A percentile compares a stretch with the other conserved stretches of the same genome.
These are phyloP conservation scores for Leccinum imitatum DNA, from an alignment of 768 basidiomycete species.

Conservation along the genomic window DNA sequence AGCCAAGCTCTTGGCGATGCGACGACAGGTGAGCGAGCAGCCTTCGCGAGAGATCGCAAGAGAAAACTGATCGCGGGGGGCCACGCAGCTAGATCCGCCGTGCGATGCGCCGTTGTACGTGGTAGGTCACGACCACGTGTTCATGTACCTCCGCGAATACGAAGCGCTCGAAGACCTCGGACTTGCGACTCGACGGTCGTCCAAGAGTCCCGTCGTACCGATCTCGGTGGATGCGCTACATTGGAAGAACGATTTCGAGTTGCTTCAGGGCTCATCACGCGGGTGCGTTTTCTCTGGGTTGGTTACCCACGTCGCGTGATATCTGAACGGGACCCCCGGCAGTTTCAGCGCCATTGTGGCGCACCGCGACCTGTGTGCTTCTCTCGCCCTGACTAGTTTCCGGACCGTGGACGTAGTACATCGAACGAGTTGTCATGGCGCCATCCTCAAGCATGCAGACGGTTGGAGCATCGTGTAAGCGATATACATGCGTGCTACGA, in stretches of 20 bases:
- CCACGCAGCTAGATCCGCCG: slow-evolving; percentile 58
- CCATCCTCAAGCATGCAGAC: slow-evolving; percentile 61
- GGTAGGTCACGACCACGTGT: slow-evolving; percentile 54
- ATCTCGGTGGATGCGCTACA: slow-evolving; percentile 58
- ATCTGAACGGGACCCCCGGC: background rate
- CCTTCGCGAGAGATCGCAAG: background rate
- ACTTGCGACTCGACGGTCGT: slow-evolving; percentile 42
- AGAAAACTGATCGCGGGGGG: background rate
- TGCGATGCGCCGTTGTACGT: slow-evolving; percentile 67
- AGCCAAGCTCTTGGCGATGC: slow-evolving; percentile 66
- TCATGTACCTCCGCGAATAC: slow-evolving; percentile 71
- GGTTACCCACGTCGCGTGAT: background rate
- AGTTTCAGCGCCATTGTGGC: slow-evolving; percentile 42
- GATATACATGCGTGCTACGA: background rate
- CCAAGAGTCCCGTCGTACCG: slow-evolving; percentile 51
- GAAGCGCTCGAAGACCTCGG: slow-evolving; percentile 73
- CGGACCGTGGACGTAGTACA: slow-evolving; percentile 73
- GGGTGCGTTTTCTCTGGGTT: slow-evolving; percentile 5
- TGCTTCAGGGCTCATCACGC: slow-evolving; percentile 19
- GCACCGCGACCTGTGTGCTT: slow-evolving; percentile 44
- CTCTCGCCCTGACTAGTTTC: slow-evolving; percentile 60
- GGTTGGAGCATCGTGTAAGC: slow-evolving; percentile 48
- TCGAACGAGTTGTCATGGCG: slow-evolving; percentile 69
- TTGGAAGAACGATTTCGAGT: slow-evolving; percentile 39
- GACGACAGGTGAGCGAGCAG: slow-evolving; percentile 63